A percentile compares a stretch with the other conserved stretches of the same genome.
Evolutionary conservation across 805 yeast genomes (phyloP).

Genomic region (Yarrowia sp.): DNA sequence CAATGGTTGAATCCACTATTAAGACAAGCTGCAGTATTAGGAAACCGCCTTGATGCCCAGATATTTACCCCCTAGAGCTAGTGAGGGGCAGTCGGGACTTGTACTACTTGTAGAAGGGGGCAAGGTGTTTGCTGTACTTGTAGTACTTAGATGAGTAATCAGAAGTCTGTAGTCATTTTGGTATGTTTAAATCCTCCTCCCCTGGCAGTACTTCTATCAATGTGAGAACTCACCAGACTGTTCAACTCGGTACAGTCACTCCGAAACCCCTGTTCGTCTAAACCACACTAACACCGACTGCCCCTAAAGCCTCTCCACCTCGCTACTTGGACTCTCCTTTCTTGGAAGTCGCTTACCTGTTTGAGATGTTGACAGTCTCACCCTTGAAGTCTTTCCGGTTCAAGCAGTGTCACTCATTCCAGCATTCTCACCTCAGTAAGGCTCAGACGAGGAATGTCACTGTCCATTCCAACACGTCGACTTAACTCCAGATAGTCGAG

Average conservation of each 20-base stretch:
- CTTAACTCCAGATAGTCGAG: slow-evolving; percentile 25
- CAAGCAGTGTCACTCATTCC: too few relatives aligned
- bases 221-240: too few relatives aligned
- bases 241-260: too few relatives aligned
- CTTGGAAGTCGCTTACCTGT: not conserved
- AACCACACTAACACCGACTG: too few relatives aligned
- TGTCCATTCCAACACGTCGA: slow-evolving; percentile 1
- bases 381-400: too few relatives aligned
- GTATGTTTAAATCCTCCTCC: too few relatives aligned
- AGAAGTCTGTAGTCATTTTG: too few relatives aligned
- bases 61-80: not conserved
- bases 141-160: too few relatives aligned
- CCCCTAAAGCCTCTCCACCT: too few relatives aligned
- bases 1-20: not conserved
- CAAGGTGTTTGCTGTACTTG: too few relatives aligned
- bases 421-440: not conserved
- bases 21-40: not conserved
- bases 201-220: too few relatives aligned
- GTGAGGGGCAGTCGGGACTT: not conserved
- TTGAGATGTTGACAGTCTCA: not conserved
- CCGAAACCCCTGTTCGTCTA: too few relatives aligned
- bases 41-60: not conserved
- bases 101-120: not conserved
- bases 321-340: not conserved
- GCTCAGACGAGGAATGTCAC: not conserved